Evolutionary conservation across 495 filamentous ascomycete species (phyloP).

Genomic region (Xylaria cubensis): DNA sequence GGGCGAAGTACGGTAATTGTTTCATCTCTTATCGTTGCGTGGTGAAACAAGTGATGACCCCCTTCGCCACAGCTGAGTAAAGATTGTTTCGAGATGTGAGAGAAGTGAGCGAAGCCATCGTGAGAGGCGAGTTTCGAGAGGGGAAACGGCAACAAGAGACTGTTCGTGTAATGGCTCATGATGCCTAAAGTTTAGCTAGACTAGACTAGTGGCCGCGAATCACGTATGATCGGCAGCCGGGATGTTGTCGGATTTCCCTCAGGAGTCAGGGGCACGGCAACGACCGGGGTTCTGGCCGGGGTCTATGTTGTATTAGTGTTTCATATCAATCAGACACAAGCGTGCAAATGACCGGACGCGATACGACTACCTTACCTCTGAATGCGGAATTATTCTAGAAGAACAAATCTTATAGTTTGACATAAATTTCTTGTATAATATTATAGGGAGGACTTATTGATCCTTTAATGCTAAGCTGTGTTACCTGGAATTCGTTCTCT

Average conservation of each 20-base stretch:
- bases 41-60: conserved; percentile 35
- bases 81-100: conserved; percentile 14
- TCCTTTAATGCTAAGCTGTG: background rate
- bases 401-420: background rate
- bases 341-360: background rate
- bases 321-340: conserved; percentile 22
- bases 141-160: conserved; percentile 27
- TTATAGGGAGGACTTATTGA: background rate
- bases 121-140: background rate
- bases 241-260: conserved; percentile 28
- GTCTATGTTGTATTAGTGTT: conserved; percentile 28
- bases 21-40: conserved; percentile 17
- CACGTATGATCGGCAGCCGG: conserved; percentile 39
- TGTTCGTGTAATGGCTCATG: background rate
- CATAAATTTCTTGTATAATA: no score
- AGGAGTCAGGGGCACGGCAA: conserved; percentile 29
- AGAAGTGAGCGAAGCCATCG: conserved; percentile 4
- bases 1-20: conserved; percentile 11
- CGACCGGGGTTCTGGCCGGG: conserved; percentile 30
- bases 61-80: conserved; percentile 17
- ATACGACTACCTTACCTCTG: background rate
- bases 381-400: conserved; percentile 15
- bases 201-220: conserved; percentile 11
- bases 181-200: background rate
- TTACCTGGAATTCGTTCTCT: background rate